Evolutionary conservation across 768 basidiomycete species (phyloP), one percentile per base, ranked within the genome.

Genomic region (Xanthoconium stramineum): DNA sequence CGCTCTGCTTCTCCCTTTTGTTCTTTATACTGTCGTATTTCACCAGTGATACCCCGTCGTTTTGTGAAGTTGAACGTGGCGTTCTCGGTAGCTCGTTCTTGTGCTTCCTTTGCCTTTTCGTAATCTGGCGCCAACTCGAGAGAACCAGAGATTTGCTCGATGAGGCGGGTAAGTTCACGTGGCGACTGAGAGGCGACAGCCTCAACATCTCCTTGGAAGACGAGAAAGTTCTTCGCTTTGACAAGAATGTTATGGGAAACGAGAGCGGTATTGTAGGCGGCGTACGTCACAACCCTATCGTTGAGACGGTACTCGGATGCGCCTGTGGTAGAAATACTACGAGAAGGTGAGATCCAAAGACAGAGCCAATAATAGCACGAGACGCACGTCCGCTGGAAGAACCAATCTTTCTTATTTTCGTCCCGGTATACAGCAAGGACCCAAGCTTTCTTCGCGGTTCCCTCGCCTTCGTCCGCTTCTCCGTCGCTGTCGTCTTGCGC

Each of bases 151-250:
- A 98, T 98, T 69, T 98, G 94, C 62, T 99, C 97, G 45, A 99
- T 89, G 33, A 98, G 85, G 17, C 84, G 83, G 1, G 95, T 81
- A 20, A 98, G 83, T 63, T 96, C 94, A 56, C 86, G 86, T 15
- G 97, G 84, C 1, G 91, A 94, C 63, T 99, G 97, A 3, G 91
- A 91, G 1, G 97, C 97, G 35, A 99, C 92, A 3, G 94, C 92
- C 74, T 99, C 97, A 33, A 99, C 97, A 68, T 98, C 97, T 50
- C 97, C 97, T 68, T 99, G 97, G 76, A 99, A 98, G 12, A 98
- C 97, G 50, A 98, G 86, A 66, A 98, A 99, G 76, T 98, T 98
- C 77, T 98, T 98, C 13, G 97, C 97, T 74, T 97, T 98, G 66
- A 98, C 94, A 46, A 98, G 89, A 66, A 99, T 92, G 66, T 98